Conservation (phyloP, 352 stramenopile genomes). For the Phytopythium mirpurense region DNA sequence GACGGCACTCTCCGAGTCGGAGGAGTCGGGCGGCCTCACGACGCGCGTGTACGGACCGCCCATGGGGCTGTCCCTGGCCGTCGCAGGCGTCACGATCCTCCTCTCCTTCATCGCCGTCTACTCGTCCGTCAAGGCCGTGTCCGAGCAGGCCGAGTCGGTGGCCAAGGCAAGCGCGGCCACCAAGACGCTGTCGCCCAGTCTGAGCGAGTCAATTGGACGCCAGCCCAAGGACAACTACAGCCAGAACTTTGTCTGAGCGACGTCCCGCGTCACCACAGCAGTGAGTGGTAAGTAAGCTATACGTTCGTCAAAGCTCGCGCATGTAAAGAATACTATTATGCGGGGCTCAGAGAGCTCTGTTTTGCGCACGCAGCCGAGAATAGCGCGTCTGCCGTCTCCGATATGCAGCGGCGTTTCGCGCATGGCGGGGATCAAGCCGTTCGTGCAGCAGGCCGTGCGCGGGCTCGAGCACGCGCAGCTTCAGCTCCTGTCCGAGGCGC, state of each 20-base stretch:
- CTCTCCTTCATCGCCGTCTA: slow-evolving; percentile 28
- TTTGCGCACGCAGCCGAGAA: neutral
- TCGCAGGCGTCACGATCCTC: slow-evolving; percentile 25
- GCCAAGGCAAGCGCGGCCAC: slow-evolving; percentile 14
- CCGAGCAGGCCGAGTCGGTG: slow-evolving; percentile 11
- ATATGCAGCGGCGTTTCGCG: neutral
- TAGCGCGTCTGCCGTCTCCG: neutral
- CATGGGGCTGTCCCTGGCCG: slow-evolving; percentile 27
- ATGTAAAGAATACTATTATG: neutral
- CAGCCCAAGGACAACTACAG: slow-evolving; percentile 48
- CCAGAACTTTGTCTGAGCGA: slow-evolving; percentile 46
- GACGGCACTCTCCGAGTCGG: slow-evolving; percentile 21
- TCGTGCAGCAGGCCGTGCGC: slow-evolving; percentile 59
- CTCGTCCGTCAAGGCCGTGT: slow-evolving; percentile 14
- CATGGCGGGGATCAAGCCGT: slow-evolving; percentile 61
- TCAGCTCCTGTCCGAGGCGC: slow-evolving; percentile 43
- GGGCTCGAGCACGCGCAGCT: slow-evolving; percentile 39
- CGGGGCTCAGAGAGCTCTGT: too few relatives aligned
- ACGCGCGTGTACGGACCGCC: slow-evolving; percentile 31
- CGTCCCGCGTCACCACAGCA: too few relatives aligned
- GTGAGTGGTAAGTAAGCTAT: too few relatives aligned
- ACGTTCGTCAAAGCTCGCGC: too few relatives aligned
- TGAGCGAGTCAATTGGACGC: slow-evolving; percentile 12
- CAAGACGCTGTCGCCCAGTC: slow-evolving; percentile 5
- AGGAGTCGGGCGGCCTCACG: slow-evolving; percentile 21